Conservation (phyloP, 1,284 basidiomycete species). For the Naganishia cerealis region DNA sequence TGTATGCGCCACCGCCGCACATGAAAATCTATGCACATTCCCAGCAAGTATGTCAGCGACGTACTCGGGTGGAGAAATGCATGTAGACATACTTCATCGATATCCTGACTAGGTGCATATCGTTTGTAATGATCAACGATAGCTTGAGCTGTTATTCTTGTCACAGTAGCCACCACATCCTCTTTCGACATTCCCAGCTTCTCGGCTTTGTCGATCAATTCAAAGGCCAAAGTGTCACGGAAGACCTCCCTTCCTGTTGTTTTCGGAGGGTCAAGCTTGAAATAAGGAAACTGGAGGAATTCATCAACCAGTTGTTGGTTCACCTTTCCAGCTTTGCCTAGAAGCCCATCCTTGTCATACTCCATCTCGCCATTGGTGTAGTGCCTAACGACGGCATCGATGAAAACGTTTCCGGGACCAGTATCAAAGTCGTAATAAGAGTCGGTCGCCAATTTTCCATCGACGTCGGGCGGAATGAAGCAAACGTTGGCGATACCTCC, state of each 20-base stretch:
- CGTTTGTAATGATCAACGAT: conserved; percentile 38
- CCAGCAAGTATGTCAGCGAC: not conserved
- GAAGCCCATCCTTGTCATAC: conserved; percentile 37
- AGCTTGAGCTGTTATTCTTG: conserved; percentile 37
- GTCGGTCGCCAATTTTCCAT: conserved; percentile 33
- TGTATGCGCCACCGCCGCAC: conserved; percentile 38
- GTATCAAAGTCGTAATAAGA: conserved; percentile 41
- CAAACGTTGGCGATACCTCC: conserved; percentile 35
- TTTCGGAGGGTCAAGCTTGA: conserved; percentile 37
- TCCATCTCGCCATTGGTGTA: conserved; percentile 36
- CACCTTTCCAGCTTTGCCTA: conserved; percentile 36
- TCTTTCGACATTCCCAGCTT: conserved; percentile 31
- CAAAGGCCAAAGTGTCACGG: conserved; percentile 37
- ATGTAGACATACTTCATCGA: conserved; percentile 33
- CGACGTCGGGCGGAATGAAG: conserved; percentile 37
- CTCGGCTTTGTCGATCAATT: conserved; percentile 35
- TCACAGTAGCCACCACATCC: conserved; percentile 38
- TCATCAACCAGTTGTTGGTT: conserved; percentile 37
- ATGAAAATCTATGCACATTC: conserved; percentile 33
- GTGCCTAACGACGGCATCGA: conserved; percentile 37
- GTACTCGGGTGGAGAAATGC: not conserved
- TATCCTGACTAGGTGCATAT: conserved; percentile 36
- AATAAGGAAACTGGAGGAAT: conserved; percentile 35
- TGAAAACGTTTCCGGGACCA: conserved; percentile 38
- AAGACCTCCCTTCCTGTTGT: conserved; percentile 38